Evolutionary conservation across 176 grass and related monocot genomes (phyloP).

Genomic region (Calamus simplicifolius): DNA sequence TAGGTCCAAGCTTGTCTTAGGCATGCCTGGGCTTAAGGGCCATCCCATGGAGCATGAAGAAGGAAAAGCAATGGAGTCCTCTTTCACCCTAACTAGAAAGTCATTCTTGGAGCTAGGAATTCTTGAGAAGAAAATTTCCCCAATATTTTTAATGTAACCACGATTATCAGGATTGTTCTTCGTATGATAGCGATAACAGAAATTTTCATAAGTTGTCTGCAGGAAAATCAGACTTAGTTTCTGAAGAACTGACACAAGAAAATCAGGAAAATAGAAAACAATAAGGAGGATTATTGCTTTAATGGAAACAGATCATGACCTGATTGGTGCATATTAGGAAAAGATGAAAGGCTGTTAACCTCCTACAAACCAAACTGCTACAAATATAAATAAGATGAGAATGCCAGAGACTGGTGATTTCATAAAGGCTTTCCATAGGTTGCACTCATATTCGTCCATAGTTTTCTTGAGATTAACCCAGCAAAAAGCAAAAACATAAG

Average conservation of each 20-base stretch:
- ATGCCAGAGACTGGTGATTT: too few relatives aligned
- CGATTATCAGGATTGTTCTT: constrained; percentile 16
- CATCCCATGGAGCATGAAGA: constrained; percentile 3
- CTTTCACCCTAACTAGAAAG: constrained; percentile 21
- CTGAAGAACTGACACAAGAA: background rate
- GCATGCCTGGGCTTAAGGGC: constrained; percentile 4
- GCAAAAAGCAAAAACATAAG: too few relatives aligned
- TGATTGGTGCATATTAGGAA: too few relatives aligned
- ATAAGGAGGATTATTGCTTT: background rate
- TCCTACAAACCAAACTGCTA: too few relatives aligned
- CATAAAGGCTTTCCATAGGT: too few relatives aligned
- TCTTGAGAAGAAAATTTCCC: constrained; percentile 15
- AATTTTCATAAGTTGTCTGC: constrained; percentile 25
- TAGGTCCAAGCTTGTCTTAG: constrained; percentile 18
- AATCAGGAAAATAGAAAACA: background rate
- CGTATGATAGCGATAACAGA: constrained; percentile 15
- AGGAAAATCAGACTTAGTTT: background rate
- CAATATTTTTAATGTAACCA: constrained; percentile 8
- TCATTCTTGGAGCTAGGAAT: constrained; percentile 20
- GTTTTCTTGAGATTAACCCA: too few relatives aligned
- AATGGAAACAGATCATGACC: background rate
- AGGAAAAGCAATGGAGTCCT: constrained; percentile 12
- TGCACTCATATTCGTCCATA: too few relatives aligned
- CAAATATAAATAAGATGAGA: too few relatives aligned
- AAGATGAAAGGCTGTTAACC: too few relatives aligned